These are phyloP conservation scores for Pugionium cornutum DNA, from an alignment of 345 rosid species.

Conservation along the genomic window DNA sequence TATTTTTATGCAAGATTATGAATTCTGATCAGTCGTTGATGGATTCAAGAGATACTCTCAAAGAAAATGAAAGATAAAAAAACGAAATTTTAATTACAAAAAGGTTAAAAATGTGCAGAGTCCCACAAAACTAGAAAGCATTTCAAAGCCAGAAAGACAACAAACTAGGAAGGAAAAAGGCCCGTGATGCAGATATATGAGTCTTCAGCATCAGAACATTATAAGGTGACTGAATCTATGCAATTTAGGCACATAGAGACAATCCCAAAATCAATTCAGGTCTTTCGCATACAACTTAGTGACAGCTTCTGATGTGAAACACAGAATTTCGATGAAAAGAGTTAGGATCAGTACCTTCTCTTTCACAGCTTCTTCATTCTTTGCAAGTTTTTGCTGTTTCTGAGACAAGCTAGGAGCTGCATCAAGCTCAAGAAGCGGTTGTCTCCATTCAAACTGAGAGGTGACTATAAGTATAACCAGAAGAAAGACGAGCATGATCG, in stretches of 20 bases:
- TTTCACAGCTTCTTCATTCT: conserved; percentile 71
- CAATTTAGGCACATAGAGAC: background rate
- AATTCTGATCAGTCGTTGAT: background rate
- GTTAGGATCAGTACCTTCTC: conserved; percentile 62
- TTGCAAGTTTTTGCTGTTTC: conserved; percentile 59
- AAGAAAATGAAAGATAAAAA: background rate
- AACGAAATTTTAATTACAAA: background rate
- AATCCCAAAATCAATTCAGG: conserved; percentile 4
- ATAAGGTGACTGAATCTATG: background rate
- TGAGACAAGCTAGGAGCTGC: conserved; percentile 47
- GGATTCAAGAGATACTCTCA: background rate
- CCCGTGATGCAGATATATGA: background rate
- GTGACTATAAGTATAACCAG: conserved; percentile 74
- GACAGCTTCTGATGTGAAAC: background rate
- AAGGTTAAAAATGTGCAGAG: background rate
- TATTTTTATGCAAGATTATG: background rate
- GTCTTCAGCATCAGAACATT: conserved; percentile 1
- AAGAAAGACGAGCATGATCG: conserved; percentile 72
- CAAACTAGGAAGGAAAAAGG: background rate
- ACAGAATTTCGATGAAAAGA: background rate
- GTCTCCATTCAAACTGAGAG: conserved; percentile 94
- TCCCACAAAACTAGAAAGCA: background rate
- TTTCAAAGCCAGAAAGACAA: background rate
- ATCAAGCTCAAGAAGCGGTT: conserved; percentile 75
- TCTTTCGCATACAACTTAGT: background rate